Conservation (phyloP, 768 basidiomycete genomes). For the Tylopilus subfusipes region DNA sequence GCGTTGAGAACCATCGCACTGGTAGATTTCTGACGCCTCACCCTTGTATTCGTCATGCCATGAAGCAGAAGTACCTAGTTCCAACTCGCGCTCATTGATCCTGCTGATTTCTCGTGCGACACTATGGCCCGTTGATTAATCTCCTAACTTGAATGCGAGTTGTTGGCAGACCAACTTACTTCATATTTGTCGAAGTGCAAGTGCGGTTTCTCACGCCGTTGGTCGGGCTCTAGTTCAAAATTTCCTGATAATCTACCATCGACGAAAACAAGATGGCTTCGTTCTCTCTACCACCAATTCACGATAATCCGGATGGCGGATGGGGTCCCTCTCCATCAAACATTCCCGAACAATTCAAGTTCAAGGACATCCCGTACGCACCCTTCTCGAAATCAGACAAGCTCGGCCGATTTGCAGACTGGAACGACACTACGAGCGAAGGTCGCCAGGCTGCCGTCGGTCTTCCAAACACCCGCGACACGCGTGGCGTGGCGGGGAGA, state of each 20-base stretch:
- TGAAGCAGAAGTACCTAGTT: slow-evolving; percentile 66
- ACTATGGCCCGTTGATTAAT: slow-evolving; percentile 40
- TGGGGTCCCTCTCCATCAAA: slow-evolving; percentile 88
- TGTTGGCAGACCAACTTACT: slow-evolving; percentile 45
- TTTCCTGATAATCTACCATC: slow-evolving; percentile 21
- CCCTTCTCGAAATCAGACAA: slow-evolving; percentile 99
- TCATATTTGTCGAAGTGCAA: slow-evolving; percentile 48
- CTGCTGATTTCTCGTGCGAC: slow-evolving; percentile 91
- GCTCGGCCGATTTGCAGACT: slow-evolving; percentile 95
- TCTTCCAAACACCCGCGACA: slow-evolving; percentile 41
- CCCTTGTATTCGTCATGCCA: slow-evolving; percentile 98
- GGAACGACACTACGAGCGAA: slow-evolving; percentile 78
- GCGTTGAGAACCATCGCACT: slow-evolving; percentile 4
- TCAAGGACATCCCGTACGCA: slow-evolving; percentile 98
- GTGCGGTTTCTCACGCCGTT: slow-evolving; percentile 23
- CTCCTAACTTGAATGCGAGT: not conserved
- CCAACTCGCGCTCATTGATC: slow-evolving; percentile 89
- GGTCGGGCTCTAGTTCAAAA: slow-evolving; percentile 8
- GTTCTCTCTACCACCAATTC: slow-evolving; percentile 82
- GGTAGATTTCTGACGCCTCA: slow-evolving; percentile 17
- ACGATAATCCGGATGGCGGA: slow-evolving; percentile 89
- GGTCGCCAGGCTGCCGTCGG: slow-evolving; percentile 55
- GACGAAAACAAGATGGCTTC: slow-evolving; percentile 53
- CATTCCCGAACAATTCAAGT: slow-evolving; percentile 89
- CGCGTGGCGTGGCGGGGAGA: slow-evolving; percentile 51